Evolutionary conservation across 176 grass and related monocot species (phyloP), one percentile per base, ranked within the genome.

Genomic region (Triticum dicoccoides): DNA sequence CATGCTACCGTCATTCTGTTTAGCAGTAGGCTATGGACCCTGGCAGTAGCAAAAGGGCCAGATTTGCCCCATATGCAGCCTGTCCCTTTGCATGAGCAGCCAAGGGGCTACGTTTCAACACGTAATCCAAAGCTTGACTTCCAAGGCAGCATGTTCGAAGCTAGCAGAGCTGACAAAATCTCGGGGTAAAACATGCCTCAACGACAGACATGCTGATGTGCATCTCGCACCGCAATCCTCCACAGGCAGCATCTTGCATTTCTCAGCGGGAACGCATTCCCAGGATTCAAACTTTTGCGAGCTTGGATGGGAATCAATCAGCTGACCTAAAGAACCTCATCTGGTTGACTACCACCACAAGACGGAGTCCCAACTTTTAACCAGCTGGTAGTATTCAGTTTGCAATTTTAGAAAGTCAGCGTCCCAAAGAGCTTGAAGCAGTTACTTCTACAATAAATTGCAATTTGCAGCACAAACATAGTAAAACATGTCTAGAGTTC

Each of bases 41-140:
- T 27, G 1, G 0, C 27, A 1, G 1, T 27, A 27, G 1, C 27
- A 27, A 27, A 27, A 27, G 27, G 27, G 27, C 27, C 27, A 27
- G 27, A 27, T 27, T 27, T 27, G 25, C 27, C 27, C 20, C 24
- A 15, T 59, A 61, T 74, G 85, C 14, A 52, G 49, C 47, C 5
- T 24, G 58, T 82, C 71, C 39, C 10, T 83, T 78, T 78, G 37
- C 73, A 88, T 2, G 65, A 65, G 54, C 30, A 14, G 42, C 76
- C 56, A 81, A 8, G 62, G 56, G 69, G 82, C 81, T 76, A 77
- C 61, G 49, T 37, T 77, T 81, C 85, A 76, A 88, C 81, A n/a
- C 76, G 52, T 74, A 74, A 42, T 85, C 80, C 89, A 63, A 87
- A 18, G 51, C 64, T 85, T 91, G 77, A 81, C 81, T 61, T 49